These are phyloP conservation scores for Phytophthora melonis DNA, from an alignment of 352 stramenopile genomes.

Conservation along the genomic window DNA sequence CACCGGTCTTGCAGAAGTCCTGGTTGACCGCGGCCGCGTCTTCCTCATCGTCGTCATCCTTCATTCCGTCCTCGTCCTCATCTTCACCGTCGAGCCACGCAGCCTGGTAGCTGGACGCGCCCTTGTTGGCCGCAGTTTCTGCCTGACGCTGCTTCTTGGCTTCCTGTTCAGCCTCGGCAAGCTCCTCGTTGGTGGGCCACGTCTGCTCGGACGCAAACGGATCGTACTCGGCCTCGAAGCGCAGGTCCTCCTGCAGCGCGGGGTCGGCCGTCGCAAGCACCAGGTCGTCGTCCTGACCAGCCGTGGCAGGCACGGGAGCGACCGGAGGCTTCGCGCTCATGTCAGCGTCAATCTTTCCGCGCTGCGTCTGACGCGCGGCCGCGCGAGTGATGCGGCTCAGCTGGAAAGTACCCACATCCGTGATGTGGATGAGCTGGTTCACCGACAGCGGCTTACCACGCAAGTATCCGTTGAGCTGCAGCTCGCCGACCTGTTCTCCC, in stretches of 20 bases:
- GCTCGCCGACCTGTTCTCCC: slow-evolving; percentile 61
- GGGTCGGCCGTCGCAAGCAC: slow-evolving; percentile 76
- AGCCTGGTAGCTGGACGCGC: slow-evolving; percentile 95
- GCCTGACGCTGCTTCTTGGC: slow-evolving; percentile 70
- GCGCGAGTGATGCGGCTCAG: slow-evolving; percentile 78
- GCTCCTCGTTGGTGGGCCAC: slow-evolving; percentile 96
- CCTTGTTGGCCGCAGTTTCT: slow-evolving; percentile 49
- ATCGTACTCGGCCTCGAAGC: slow-evolving; percentile 93
- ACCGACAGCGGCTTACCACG: slow-evolving; percentile 94
- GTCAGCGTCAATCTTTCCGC: slow-evolving; percentile 46
- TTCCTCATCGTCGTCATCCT: slow-evolving; percentile 67
- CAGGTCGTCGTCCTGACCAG: slow-evolving; percentile 41
- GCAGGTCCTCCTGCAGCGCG: slow-evolving; percentile 80
- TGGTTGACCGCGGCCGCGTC: slow-evolving; percentile 60
- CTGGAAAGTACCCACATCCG: slow-evolving; percentile 95
- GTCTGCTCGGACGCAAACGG: slow-evolving; percentile 98
- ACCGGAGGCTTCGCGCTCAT: slow-evolving; percentile 33
- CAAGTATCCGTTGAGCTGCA: slow-evolving; percentile 96
- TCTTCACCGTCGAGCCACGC: slow-evolving; percentile 92
- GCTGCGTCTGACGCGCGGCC: slow-evolving; percentile 53
- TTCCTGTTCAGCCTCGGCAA: slow-evolving; percentile 86
- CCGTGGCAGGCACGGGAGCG: slow-evolving; percentile 11
- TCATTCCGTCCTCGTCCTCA: slow-evolving; percentile 65
- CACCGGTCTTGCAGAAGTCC: slow-evolving; percentile 83
- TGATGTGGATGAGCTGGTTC: slow-evolving; percentile 97